Conservation (phyloP, 2,329 filamentous ascomycete genomes). For the Xylariaceae sp. region DNA sequence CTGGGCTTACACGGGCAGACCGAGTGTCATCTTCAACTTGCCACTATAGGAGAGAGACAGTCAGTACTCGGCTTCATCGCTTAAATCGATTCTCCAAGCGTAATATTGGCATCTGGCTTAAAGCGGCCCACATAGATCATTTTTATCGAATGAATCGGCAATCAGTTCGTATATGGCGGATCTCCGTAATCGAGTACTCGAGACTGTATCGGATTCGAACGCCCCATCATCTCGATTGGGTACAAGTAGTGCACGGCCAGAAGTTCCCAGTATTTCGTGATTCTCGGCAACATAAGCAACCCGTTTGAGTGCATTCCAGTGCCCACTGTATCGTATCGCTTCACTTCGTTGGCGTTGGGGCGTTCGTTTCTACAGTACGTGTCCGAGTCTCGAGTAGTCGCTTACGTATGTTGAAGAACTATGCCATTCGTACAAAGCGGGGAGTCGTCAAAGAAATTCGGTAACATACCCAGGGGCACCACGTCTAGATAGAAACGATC, state of each 20-base stretch:
- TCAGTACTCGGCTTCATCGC: slow-evolving; percentile 4
- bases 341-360: background rate
- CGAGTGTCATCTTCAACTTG: slow-evolving; percentile 99
- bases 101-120: background rate
- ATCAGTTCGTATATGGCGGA: background rate
- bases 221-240: background rate
- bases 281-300: background rate
- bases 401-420: background rate
- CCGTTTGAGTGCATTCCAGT: background rate
- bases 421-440: background rate
- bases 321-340: background rate
- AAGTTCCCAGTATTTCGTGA: background rate
- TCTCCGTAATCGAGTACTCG: slow-evolving; percentile 7
- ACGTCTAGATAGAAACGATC: slow-evolving; percentile 46
- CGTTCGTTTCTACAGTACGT: background rate
- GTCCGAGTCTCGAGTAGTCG: slow-evolving; percentile 3
- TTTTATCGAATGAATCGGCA: background rate
- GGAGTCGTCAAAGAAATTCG: background rate
- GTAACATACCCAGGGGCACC: slow-evolving; percentile 63
- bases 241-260: background rate
- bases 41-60: slow-evolving; percentile 49
- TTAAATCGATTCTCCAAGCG: background rate
- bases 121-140: background rate
- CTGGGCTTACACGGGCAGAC: slow-evolving; percentile 92
- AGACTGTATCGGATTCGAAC: background rate